A percentile compares a stretch with the other conserved stretches of the same genome.
phyloP scores from a whole-genome alignment of 768 basidiomycete genomes.

The Phlebiopsis gigantea region DNA sequence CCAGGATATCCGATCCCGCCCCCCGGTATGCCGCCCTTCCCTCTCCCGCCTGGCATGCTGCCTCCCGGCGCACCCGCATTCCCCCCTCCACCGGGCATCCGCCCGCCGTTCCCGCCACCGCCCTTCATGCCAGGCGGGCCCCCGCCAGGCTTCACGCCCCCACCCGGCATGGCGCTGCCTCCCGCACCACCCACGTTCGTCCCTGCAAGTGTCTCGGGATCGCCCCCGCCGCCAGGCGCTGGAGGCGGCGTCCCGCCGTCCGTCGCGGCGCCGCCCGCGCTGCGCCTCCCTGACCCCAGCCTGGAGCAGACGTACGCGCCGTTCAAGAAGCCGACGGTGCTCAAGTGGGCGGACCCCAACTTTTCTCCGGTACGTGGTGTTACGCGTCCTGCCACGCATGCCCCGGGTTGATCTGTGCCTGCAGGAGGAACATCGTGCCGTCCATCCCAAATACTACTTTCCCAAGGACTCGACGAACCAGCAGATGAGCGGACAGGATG shows the following conservation, averaged over 20 bases:
- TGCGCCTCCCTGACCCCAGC: slow-evolving; percentile 50
- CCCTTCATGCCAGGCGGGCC: slow-evolving; percentile 29
- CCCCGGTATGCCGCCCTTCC: slow-evolving; percentile 25
- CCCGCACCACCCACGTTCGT: slow-evolving; percentile 22
- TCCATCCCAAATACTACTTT: slow-evolving; percentile 56
- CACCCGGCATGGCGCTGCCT: slow-evolving; percentile 17
- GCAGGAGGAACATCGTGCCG: slow-evolving; percentile 77
- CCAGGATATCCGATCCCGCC: slow-evolving; percentile 45
- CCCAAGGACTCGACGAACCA: slow-evolving; percentile 34
- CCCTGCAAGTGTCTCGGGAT: slow-evolving; percentile 22
- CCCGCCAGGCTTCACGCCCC: slow-evolving; percentile 26
- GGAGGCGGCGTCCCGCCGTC: slow-evolving; percentile 19
- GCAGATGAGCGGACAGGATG: slow-evolving; percentile 29
- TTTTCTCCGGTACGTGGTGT: slow-evolving; percentile 75
- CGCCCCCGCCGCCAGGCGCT: slow-evolving; percentile 23
- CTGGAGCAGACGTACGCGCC: slow-evolving; percentile 63
- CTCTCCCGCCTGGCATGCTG: slow-evolving; percentile 42
- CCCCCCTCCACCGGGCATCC: not conserved
- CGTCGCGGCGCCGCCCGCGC: slow-evolving; percentile 20
- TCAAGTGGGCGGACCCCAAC: slow-evolving; percentile 74
- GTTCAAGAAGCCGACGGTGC: slow-evolving; percentile 69
- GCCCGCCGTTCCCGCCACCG: slow-evolving; percentile 31
- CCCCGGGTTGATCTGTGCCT: not conserved
- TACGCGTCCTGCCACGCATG: not conserved
- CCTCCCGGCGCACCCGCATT: slow-evolving; percentile 26